Conservation (phyloP, 208 protist genomes). For the Leptomonas seymouri region DNA sequence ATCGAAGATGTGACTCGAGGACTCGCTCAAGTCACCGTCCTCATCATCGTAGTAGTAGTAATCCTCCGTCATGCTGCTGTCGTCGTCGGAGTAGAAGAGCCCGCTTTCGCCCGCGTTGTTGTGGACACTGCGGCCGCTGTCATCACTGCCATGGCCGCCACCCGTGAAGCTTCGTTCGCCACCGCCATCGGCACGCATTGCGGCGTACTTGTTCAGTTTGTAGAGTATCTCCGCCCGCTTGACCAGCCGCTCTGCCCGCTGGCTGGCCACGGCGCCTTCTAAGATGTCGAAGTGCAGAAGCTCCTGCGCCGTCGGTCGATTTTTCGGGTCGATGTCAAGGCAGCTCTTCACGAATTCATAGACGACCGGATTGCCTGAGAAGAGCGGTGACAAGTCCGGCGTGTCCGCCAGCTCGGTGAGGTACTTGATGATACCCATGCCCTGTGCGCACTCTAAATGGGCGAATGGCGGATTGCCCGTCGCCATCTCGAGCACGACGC, state of each 20-base stretch:
- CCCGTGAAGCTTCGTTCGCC: slow-evolving; percentile 1
- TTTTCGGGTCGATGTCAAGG: slow-evolving; percentile 68
- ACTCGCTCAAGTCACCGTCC: slow-evolving; percentile 18
- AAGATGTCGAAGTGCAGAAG: slow-evolving; percentile 77
- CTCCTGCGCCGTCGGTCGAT: slow-evolving; percentile 72
- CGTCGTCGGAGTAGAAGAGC: slow-evolving; percentile 18
- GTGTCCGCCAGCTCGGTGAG: slow-evolving; percentile 73
- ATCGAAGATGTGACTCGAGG: not conserved
- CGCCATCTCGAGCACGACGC: slow-evolving; percentile 88
- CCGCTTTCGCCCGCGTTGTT: slow-evolving; percentile 17
- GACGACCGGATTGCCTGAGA: slow-evolving; percentile 64
- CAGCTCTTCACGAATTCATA: slow-evolving; percentile 82
- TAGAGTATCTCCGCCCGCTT: slow-evolving; percentile 74
- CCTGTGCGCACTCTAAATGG: slow-evolving; percentile 65
- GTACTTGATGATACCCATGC: slow-evolving; percentile 88
- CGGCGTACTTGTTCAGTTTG: slow-evolving; percentile 80
- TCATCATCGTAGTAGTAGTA: slow-evolving; percentile 21
- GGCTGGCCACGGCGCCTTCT: slow-evolving; percentile 54
- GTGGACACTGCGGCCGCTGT: not conserved
- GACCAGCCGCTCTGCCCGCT: slow-evolving; percentile 57
- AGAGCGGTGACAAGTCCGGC: slow-evolving; percentile 77
- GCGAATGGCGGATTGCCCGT: slow-evolving; percentile 81
- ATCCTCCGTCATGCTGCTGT: slow-evolving; percentile 15
- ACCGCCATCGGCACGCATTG: slow-evolving; percentile 45
- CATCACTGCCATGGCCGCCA: slow-evolving; percentile 2